phyloP scores from a whole-genome alignment of 768 basidiomycete species.

The Russula compacta region DNA sequence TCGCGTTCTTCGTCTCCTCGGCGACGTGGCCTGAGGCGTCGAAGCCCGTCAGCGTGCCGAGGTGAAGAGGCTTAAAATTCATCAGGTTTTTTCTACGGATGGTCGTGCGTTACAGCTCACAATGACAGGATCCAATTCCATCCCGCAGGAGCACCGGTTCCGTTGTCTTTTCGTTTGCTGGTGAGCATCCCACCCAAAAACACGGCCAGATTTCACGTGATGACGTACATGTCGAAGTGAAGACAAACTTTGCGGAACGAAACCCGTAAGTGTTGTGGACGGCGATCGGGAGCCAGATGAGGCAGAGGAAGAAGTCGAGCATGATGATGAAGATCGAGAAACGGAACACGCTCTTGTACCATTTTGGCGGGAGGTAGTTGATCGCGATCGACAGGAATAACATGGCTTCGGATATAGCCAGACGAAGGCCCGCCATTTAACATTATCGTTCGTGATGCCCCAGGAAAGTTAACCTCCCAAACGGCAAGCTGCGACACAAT shows the following conservation, averaged over 20 bases:
- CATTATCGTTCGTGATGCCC: conserved; percentile 60
- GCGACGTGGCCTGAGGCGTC: conserved; percentile 85
- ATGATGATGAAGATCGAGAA: conserved; percentile 66
- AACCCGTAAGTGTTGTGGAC: conserved; percentile 87
- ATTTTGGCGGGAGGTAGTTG: conserved; percentile 74
- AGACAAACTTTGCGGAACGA: conserved; percentile 73
- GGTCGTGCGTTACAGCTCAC: conserved; percentile 33
- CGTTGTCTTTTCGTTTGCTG: conserved; percentile 62
- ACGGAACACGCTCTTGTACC: conserved; percentile 71
- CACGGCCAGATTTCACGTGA: neutral
- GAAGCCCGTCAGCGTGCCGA: conserved; percentile 83
- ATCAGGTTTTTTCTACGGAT: neutral
- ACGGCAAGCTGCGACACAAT: conserved; percentile 77
- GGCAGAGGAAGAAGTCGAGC: conserved; percentile 79
- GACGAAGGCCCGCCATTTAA: conserved; percentile 80
- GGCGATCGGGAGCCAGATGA: conserved; percentile 90
- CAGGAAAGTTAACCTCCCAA: conserved; percentile 76
- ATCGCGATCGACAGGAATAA: conserved; percentile 65
- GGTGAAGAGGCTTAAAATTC: conserved; percentile 57
- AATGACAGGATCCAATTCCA: conserved; percentile 93
- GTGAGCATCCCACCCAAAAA: neutral
- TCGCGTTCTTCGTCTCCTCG: conserved; percentile 81
- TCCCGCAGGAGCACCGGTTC: conserved; percentile 73
- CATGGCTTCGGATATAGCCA: conserved; percentile 71
- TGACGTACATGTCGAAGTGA: conserved; percentile 63